Evolutionary conservation across 2,329 filamentous ascomycete genomes (phyloP), one percentile per base, ranked within the genome.

Genomic region (Colletotrichum eleusines): DNA sequence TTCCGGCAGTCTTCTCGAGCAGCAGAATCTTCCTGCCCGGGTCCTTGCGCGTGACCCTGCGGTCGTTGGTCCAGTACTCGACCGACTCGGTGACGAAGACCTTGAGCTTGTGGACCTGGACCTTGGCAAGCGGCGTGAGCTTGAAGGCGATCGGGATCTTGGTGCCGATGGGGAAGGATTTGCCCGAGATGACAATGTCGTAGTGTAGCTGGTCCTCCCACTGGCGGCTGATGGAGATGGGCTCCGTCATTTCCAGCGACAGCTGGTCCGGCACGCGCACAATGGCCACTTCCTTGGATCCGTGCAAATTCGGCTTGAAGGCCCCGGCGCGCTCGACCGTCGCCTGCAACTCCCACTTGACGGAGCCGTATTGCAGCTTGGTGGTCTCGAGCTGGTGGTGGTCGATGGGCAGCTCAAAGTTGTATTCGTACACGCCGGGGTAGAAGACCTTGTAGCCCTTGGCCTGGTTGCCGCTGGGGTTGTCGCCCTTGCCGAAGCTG

Each of bases 151-250:
- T 96, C 1, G 95, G 95, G 20, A 98, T 94, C 76, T 93, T 93
- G 48, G 92, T 89, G 20, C 95, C 95, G 26, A 98, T 88, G 0
- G 95, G 94, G 71, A 98, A 98, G 0, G 94, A 97, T 85, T 97
- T 97, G 65, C 95, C 95, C 1, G 94, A 97, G 65, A 98, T 97
- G 78, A 97, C 91, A 75, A 98, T 97, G 76, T 98, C 95, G 81
- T 98, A 98, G 77, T 97, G 94, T 40, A 98, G 85, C 77, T 97
- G 95, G 75, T 98, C 94, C 78, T 98, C 95, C 95, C 95, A 98
- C 73, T 94, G 94, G 26, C 95, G 87, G 74, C 93, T 95, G 77
- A 98, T 97, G 14, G 94, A 95, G 76, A 98, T 97, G 3, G 95
- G 95, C 78, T 98, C 95, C 33, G 94, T 92, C 80, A 94, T 94